Percentiles rank a stretch among this genome's conserved stretches.
Conservation (phyloP, 805 yeast genomes). For the Sugiyamaella smithiae region DNA sequence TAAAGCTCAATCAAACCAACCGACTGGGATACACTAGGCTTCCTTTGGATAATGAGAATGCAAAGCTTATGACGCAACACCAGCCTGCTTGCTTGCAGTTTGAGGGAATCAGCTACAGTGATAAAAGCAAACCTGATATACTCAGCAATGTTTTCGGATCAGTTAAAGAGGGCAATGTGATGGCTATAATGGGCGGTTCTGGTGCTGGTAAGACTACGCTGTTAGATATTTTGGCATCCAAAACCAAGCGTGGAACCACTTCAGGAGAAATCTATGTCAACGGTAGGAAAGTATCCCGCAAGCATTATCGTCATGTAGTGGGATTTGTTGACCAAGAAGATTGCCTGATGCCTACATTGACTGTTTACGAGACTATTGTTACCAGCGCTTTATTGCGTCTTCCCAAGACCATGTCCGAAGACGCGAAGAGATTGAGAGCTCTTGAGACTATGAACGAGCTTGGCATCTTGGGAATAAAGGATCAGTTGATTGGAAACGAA, state of each 20-base stretch:
- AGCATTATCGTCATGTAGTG: conserved; percentile 60
- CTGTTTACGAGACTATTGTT: conserved; percentile 92
- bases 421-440: conserved; percentile 74
- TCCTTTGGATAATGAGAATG: conserved; percentile 41
- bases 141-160: conserved; percentile 67
- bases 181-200: conserved; percentile 98
- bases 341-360: conserved; percentile 81
- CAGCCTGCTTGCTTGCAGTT: conserved; percentile 74
- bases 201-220: conserved; percentile 98
- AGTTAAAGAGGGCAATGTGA: conserved; percentile 81
- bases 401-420: conserved; percentile 73
- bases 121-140: conserved; percentile 46
- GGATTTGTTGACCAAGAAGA: conserved; percentile 98
- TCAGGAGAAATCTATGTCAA: conserved; percentile 72
- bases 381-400: conserved; percentile 86
- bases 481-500: conserved; percentile 83
- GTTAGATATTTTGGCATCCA: conserved; percentile 85
- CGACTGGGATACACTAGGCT: conserved; percentile 22
- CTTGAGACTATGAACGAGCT: conserved; percentile 81
- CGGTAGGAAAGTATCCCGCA: conserved; percentile 46
- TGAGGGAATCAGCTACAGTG: conserved; percentile 65
- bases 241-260: conserved; percentile 71
- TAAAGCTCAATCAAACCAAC: conserved; percentile 19
- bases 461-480: conserved; percentile 78
- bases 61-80: conserved; percentile 51